Evolutionary conservation across 805 yeast genomes (phyloP), one percentile per base, ranked within the genome.

Genomic region (Wickerhamomyces rabaulensis): DNA sequence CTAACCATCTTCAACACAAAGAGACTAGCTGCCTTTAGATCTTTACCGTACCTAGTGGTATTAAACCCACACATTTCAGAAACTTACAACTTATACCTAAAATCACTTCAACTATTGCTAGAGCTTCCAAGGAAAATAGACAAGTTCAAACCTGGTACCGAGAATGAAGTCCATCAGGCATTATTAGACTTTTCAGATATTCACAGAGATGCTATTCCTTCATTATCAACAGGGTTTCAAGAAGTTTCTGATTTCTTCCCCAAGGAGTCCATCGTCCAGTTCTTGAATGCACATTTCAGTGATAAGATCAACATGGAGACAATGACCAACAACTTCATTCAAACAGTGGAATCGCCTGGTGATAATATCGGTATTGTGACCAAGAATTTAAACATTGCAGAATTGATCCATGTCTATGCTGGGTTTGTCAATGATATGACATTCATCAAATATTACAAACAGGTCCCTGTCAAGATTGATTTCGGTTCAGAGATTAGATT

Each of bases 261-360:
- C 2, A 64, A 70, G 26, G 71, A 69, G 8, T 70, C 76, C 23
- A 78, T 86, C 38, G 79, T 83, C 45, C 57, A 62, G 3, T 87
- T 91, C 54, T 69, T 92, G 52, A 87, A 88, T 58, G 67, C 72
- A 10, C 97, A 92, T 67, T 71, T 92, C 55, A 73, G 77, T 46
- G 96, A 91, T 54, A 74, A 97, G 51, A 91, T 92, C 38, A 76
- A 91, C 53, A 87, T 94, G 82, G 80, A 96, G 47, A 69, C 91
- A 42, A 71, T 90, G 45, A 90, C 95, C 0, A 91, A 87, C 51
- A 97, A 94, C 63, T 96, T 87, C 65, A 74, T 88, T 20, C 76
- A 78, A 44, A 66, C 89, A 31, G 71, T 90, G 4, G 62, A 69
- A 6, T 76, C 69, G 29, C 61, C 65, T 9, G 63, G 69, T n/a